phyloP scores from a whole-genome alignment of 345 rosid genomes.

The Acer negundo region DNA sequence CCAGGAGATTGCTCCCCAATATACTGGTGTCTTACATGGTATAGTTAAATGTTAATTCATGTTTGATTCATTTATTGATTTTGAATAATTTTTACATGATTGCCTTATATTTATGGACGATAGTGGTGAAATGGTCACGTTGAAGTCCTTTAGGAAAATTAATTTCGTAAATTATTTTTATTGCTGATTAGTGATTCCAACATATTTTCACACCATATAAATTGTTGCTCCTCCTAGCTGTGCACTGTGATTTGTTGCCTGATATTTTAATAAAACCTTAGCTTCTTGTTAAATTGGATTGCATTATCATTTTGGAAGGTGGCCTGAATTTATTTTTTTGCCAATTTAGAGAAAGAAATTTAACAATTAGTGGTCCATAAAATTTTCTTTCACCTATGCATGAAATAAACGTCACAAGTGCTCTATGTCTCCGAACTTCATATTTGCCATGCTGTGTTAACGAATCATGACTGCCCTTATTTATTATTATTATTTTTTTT shows the following conservation, averaged over 20 bases:
- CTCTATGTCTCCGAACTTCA: neutral
- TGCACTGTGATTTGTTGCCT: neutral
- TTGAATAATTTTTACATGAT: neutral
- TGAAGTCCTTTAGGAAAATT: neutral
- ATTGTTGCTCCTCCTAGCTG: neutral
- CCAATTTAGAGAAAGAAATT: slow-evolving; percentile 4
- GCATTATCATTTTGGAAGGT: neutral
- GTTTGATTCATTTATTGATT: slow-evolving; percentile 1
- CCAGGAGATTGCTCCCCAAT: slow-evolving; percentile 91
- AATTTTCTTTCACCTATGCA: neutral
- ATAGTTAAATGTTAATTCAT: slow-evolving; percentile 10
- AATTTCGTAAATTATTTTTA: neutral
- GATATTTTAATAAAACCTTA: neutral
- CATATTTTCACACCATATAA: neutral
- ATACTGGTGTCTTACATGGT: slow-evolving; percentile 95
- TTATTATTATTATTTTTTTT: too few relatives aligned
- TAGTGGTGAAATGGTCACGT: neutral
- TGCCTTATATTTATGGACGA: neutral
- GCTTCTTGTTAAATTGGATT: neutral
- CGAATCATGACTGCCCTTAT: neutral
- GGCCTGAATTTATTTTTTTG: neutral
- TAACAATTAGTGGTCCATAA: neutral
- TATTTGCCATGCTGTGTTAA: neutral
- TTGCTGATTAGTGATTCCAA: neutral
- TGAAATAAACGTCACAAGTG: neutral